A percentile compares a stretch with the other conserved stretches of the same genome.
Evolutionary conservation across 2,329 filamentous ascomycete species (phyloP).

Genomic region (Arthrobotrys pseudoclavata): DNA sequence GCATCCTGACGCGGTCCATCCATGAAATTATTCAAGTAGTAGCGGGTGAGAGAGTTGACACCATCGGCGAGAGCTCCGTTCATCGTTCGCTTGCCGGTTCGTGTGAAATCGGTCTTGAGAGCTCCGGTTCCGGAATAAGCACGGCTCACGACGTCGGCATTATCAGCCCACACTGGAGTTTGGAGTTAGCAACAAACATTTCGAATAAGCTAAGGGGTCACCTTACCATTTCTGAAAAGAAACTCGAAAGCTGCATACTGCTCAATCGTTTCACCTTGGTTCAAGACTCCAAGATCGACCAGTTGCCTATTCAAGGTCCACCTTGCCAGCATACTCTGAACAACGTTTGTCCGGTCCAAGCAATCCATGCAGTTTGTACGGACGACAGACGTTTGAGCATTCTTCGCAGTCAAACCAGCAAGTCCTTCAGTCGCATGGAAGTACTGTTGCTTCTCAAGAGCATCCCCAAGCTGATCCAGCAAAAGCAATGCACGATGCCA

Average conservation of each 20-base stretch:
- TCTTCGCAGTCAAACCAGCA: constrained; percentile 77
- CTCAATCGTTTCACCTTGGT: constrained; percentile 79
- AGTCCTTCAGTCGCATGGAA: constrained; percentile 93
- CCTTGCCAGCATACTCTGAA: constrained; percentile 95
- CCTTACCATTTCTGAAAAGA: constrained; percentile 82
- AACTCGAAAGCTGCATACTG: constrained; percentile 82
- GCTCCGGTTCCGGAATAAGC: constrained; percentile 96
- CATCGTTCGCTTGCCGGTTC: constrained; percentile 89
- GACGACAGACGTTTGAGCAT: constrained; percentile 87
- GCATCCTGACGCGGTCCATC: constrained; percentile 95
- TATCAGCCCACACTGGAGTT: constrained; percentile 86
- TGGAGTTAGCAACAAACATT: constrained; percentile 28
- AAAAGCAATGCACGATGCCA: constrained; percentile 93
- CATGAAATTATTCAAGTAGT: constrained; percentile 92
- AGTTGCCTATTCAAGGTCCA: constrained; percentile 91
- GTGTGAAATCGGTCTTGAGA: constrained; percentile 97
- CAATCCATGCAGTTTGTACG: constrained; percentile 99
- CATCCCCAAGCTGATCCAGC: constrained; percentile 82
- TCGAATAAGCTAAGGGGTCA: neutral
- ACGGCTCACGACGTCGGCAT: constrained; percentile 92
- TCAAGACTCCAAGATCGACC: constrained; percentile 82
- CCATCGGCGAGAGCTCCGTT: constrained; percentile 87
- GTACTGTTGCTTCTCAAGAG: constrained; percentile 84
- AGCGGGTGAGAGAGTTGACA: constrained; percentile 88
- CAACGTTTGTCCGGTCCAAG: constrained; percentile 95